Evolutionary conservation across 306 rosid genomes (phyloP).

Genomic region (Astragalus glycyphyllos): DNA sequence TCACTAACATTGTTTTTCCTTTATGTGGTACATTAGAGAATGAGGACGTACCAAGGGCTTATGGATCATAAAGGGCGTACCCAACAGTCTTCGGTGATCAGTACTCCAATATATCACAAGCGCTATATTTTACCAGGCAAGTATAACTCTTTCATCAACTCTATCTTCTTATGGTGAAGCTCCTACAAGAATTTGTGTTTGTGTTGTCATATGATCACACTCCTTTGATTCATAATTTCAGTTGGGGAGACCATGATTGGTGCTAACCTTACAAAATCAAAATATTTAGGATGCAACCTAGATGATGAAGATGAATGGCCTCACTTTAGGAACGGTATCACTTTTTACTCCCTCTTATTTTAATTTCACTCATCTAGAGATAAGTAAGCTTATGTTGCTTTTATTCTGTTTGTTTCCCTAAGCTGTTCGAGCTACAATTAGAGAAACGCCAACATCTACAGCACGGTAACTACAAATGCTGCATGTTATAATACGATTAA

Average conservation of each 20-base stretch:
- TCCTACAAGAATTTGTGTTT: constrained; percentile 11
- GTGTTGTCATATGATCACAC: constrained; percentile 38
- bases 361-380: constrained; percentile 11
- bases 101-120: constrained; percentile 87
- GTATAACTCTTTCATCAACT: constrained; percentile 36
- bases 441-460: constrained; percentile 75
- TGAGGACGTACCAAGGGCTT: constrained; percentile 81
- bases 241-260: constrained; percentile 89
- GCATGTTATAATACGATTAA: constrained; percentile 22
- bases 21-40: constrained; percentile 60
- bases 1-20: constrained; percentile 33
- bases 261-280: constrained; percentile 63
- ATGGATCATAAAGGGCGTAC: constrained; percentile 81
- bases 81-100: constrained; percentile 82
- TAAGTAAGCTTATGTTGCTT: constrained; percentile 29
- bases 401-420: constrained; percentile 42
- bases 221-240: constrained; percentile 52
- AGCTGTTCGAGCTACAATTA: constrained; percentile 92
- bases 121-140: constrained; percentile 92
- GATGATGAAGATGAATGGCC: constrained; percentile 92
- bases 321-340: constrained; percentile 79
- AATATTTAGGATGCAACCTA: constrained; percentile 75
- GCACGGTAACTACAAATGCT: constrained; percentile 56
- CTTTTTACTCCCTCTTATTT: constrained; percentile 28
- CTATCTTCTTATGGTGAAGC: not conserved